Percentiles rank a stretch among this genome's conserved stretches.
Evolutionary conservation across 768 basidiomycete species (phyloP).

Genomic region (Sporobolomyces phaffii): DNA sequence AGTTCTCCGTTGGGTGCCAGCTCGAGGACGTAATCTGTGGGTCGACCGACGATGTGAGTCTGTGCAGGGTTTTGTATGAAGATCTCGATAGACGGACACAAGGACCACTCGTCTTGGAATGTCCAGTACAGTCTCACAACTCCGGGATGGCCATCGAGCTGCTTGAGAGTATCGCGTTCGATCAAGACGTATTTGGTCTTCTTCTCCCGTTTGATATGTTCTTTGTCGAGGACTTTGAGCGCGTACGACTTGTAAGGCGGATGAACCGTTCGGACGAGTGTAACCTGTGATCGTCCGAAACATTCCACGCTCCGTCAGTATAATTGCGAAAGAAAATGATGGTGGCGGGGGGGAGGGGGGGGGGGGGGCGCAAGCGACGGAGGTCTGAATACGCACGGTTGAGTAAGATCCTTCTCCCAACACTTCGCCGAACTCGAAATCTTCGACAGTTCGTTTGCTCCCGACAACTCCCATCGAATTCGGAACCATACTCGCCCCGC

Average conservation of each 20-base stretch:
- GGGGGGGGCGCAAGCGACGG: too few species aligned
- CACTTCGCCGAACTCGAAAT: constrained; percentile 67
- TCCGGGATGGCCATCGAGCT: constrained; percentile 62
- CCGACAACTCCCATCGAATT: constrained; percentile 26
- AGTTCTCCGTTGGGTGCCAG: constrained; percentile 50
- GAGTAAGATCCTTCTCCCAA: constrained; percentile 79
- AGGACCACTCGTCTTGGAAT: constrained; percentile 74
- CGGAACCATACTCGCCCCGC: not conserved
- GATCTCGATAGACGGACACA: constrained; percentile 59
- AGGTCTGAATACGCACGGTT: constrained; percentile 53
- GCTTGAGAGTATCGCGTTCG: constrained; percentile 66
- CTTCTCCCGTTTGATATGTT: constrained; percentile 66
- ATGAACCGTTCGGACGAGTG: constrained; percentile 27
- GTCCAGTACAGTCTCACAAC: constrained; percentile 74
- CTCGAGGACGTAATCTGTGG: constrained; percentile 52
- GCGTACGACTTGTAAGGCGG: constrained; percentile 60
- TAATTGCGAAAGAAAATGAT: not conserved
- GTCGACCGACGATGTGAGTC: not conserved
- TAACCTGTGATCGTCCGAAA: constrained; percentile 5
- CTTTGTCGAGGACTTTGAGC: constrained; percentile 77
- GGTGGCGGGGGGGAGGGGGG: too few species aligned
- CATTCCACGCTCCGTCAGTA: not conserved
- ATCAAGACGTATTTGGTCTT: constrained; percentile 70
- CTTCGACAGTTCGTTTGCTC: constrained; percentile 47
- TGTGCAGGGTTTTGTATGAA: not conserved